Conservation (phyloP, 768 basidiomycete genomes). For the Leccinum disarticulatum region DNA sequence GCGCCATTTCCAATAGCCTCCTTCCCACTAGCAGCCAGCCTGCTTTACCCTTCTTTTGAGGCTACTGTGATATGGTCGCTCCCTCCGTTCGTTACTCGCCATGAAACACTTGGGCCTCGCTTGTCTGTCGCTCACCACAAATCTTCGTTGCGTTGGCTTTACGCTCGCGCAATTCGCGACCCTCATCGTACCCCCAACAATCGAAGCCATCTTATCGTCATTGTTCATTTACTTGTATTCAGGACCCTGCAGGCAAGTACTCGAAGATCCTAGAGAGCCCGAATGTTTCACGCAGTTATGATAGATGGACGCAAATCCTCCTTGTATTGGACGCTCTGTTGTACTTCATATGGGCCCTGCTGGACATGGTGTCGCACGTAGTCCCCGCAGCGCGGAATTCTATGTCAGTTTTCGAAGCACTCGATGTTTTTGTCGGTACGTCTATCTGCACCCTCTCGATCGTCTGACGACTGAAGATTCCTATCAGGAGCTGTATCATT, state of each 20-base stretch:
- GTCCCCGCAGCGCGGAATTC: slow-evolving; percentile 50
- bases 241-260: slow-evolving; percentile 49
- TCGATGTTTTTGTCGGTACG: slow-evolving; percentile 67
- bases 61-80: slow-evolving; percentile 37
- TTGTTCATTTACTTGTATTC: slow-evolving; percentile 50
- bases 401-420: slow-evolving; percentile 44
- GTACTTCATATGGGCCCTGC: slow-evolving; percentile 56
- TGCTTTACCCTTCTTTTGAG: slow-evolving; percentile 39
- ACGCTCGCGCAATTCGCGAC: slow-evolving; percentile 44
- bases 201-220: slow-evolving; percentile 62
- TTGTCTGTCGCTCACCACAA: slow-evolving; percentile 69
- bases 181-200: slow-evolving; percentile 59
- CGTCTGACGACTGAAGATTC: neutral
- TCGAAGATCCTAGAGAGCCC: neutral
- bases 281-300: slow-evolving; percentile 2
- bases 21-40: slow-evolving; percentile 41
- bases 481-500: slow-evolving; percentile 53
- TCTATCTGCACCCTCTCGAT: slow-evolving; percentile 3
- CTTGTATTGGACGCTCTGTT: slow-evolving; percentile 61
- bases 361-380: slow-evolving; percentile 61
- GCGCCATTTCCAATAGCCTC: slow-evolving; percentile 15
- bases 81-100: slow-evolving; percentile 12
- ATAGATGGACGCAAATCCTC: slow-evolving; percentile 52
- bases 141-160: slow-evolving; percentile 67
- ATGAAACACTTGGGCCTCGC: slow-evolving; percentile 47